phyloP scores from a whole-genome alignment of 805 yeast species.

The Saccharomycopsis vini region DNA sequence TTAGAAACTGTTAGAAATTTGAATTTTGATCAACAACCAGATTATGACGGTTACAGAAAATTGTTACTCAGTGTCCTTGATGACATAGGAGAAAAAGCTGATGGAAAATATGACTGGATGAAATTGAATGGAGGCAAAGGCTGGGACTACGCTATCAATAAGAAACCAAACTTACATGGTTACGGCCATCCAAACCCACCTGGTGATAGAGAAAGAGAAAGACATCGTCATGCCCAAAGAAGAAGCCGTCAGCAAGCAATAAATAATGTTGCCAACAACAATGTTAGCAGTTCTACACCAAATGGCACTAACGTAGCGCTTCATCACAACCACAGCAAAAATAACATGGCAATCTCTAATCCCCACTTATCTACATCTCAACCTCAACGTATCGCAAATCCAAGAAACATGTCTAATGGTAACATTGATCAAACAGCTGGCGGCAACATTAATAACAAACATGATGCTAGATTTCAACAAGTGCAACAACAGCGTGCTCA shows the following conservation, averaged over 20 bases:
- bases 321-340: conserved; percentile 4
- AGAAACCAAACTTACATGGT: conserved; percentile 90
- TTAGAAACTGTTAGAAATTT: conserved; percentile 80
- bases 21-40: conserved; percentile 90
- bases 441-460: background rate
- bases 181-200: conserved; percentile 93
- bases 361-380: conserved; percentile 12
- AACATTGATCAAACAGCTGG: conserved; percentile 17
- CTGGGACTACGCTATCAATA: conserved; percentile 85
- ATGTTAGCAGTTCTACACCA: conserved; percentile 13
- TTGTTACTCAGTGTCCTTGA: conserved; percentile 72
- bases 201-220: conserved; percentile 39
- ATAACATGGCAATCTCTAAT: no score
- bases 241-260: conserved; percentile 24
- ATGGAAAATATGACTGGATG: conserved; percentile 98
- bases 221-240: conserved; percentile 27
- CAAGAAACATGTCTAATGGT: conserved; percentile 16
- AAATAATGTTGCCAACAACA: conserved; percentile 19
- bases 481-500: conserved; percentile 5
- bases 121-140: conserved; percentile 90
- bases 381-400: conserved; percentile 9
- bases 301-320: conserved; percentile 15
- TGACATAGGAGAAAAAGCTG: conserved; percentile 60
- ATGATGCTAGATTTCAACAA: no score
- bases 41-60: conserved; percentile 76